Base-by-base conservation (phyloP, 1,139 yeast genomes). In the Candida sp. region DNA sequence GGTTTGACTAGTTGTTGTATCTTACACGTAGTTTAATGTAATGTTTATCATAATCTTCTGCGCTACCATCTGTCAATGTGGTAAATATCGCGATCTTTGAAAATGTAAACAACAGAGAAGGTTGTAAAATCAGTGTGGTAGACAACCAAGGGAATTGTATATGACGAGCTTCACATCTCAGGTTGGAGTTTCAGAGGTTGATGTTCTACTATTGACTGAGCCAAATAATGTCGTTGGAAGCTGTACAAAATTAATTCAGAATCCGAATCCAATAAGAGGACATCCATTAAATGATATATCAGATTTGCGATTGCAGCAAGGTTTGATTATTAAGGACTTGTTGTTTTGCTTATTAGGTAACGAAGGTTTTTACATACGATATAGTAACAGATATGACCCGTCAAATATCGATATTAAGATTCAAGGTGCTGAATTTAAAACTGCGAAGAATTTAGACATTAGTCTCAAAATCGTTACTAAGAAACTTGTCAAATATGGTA, bases 311-410 rank as follows among this genome's bases (percentile, higher is more conserved):
- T 65, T 75, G 3, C 96, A 89, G 57, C 96, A 89, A 57, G 84
- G 86, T 0, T 69, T 84, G 19, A 75, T 91, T 1, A 72, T 87
- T 27, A 76, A 79, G 47, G 99, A 93, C 58, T 60, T 90, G n/a
- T 56, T 89, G 21, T 78, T 75, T 52, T 82, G 87, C 2, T 63
- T 93, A 22, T 54, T 83, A 41, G 98, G 98, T 0, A 67, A 79
- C 36, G 96, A 90, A 59, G 97, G 98, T 0, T 72, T 73, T 32
- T 89, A 85, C 53, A 80, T 93, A 23, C 70, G 91, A 38, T 87
- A 78, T 56, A 75, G 84, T 37, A 87, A 81, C 41, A 70, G 73
- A 25, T 87, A 78, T 54, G 79, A 82, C 54, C 79, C 81, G 0
- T 42, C 49, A 0, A 61, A 64, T 19, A 46, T 58, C 3, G 58